Conservation (phyloP, 2,329 filamentous ascomycete genomes). For the Pseudopyrenochaeta lycopersici region DNA sequence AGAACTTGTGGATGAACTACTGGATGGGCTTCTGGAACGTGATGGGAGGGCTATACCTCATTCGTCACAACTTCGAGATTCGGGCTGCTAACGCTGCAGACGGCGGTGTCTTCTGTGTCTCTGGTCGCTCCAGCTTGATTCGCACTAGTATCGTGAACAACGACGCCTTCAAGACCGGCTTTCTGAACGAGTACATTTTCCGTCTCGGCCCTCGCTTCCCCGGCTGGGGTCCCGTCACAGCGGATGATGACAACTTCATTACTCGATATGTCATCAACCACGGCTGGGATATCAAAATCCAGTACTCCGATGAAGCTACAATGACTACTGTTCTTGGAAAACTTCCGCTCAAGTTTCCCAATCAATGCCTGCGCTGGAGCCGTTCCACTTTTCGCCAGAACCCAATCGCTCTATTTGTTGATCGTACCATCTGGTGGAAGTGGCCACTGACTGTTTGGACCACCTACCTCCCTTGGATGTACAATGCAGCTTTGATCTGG, state of each 20-base stretch:
- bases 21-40: constrained; percentile 30
- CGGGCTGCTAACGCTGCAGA: constrained; percentile 40
- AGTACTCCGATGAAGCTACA: constrained; percentile 58
- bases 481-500: constrained; percentile 34
- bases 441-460: constrained; percentile 34
- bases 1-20: constrained; percentile 16
- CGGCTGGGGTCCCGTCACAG: constrained; percentile 29
- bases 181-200: constrained; percentile 28
- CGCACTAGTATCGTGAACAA: constrained; percentile 33
- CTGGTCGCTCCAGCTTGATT: constrained; percentile 39
- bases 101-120: constrained; percentile 44
- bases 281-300: constrained; percentile 62
- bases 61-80: constrained; percentile 48
- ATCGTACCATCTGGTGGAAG: constrained; percentile 33
- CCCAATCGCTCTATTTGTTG: constrained; percentile 25
- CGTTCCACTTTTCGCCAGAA: constrained; percentile 36
- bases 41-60: constrained; percentile 35
- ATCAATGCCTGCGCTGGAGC: constrained; percentile 37
- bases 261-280: constrained; percentile 61
- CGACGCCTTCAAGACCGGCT: constrained; percentile 24
- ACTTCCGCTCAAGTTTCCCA: constrained; percentile 21
- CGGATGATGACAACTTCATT: constrained; percentile 56
- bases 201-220: constrained; percentile 3
- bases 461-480: constrained; percentile 35
- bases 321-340: constrained; percentile 59